Conservation (phyloP, 169 alveolate genomes). For the Eimeria maxima region DNA sequence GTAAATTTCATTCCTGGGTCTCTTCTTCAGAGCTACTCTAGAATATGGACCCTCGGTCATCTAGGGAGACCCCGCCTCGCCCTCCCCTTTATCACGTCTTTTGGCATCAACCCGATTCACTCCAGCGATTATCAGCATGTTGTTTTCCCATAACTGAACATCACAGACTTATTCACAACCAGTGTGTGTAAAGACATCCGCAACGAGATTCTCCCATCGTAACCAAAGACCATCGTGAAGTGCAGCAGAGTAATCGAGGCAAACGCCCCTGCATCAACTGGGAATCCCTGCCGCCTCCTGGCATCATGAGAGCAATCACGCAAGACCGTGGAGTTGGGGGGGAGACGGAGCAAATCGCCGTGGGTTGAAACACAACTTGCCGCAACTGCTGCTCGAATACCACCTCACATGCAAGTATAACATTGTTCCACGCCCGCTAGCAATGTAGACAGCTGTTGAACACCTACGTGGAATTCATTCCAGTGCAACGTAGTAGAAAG, state of each 20-base stretch:
- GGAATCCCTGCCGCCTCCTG: background rate
- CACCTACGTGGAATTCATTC: background rate
- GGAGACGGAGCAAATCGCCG: background rate
- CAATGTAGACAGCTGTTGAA: background rate
- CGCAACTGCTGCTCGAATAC: background rate
- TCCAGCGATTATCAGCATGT: background rate
- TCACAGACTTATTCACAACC: background rate
- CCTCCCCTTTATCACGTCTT: background rate
- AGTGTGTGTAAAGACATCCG: background rate
- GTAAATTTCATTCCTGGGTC: background rate
- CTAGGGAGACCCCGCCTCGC: background rate
- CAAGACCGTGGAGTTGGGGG: background rate
- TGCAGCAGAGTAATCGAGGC: background rate
- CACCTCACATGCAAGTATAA: background rate
- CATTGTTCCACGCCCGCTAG: background rate
- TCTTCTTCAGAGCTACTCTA: background rate
- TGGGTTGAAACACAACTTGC: background rate
- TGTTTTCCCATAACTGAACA: too few relatives aligned
- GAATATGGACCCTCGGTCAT: background rate
- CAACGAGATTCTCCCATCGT: background rate
- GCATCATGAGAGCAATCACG: background rate
- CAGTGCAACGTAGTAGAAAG: background rate
- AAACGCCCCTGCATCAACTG: background rate
- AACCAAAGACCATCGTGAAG: background rate
- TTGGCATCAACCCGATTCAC: background rate